phyloP scores from a whole-genome alignment of 352 stramenopile genomes.

The Globisporangium orthogonon region DNA sequence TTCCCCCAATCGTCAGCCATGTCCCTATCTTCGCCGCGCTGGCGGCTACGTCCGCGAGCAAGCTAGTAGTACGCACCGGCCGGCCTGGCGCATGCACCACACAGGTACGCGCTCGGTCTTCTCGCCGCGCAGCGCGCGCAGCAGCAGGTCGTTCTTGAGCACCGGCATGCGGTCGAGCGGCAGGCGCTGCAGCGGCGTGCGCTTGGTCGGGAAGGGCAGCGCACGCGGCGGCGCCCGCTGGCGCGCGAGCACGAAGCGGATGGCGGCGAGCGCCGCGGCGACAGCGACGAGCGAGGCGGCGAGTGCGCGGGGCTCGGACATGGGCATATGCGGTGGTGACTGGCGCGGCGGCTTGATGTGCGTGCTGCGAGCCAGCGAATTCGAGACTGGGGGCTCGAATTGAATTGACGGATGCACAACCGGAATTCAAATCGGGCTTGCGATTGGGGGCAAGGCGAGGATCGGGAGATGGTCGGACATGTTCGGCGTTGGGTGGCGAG shows the following conservation, averaged over 20 bases:
- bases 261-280: conserved; percentile 45
- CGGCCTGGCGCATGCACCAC: conserved; percentile 98
- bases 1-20: too few species aligned
- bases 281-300: conserved; percentile 20
- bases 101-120: conserved; percentile 89
- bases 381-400: not conserved
- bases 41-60: not conserved
- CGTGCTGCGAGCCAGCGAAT: not conserved
- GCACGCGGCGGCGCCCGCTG: conserved; percentile 35
- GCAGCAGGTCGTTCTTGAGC: conserved; percentile 88
- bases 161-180: conserved; percentile 64
- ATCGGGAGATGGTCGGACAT: too few species aligned
- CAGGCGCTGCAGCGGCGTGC: conserved; percentile 67
- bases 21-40: not conserved
- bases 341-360: not conserved
- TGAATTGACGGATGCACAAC: too few species aligned
- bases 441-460: too few species aligned
- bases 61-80: conserved; percentile 63
- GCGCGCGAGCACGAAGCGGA: conserved; percentile 51
- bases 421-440: too few species aligned
- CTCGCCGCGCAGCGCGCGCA: conserved; percentile 83
- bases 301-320: conserved; percentile 10
- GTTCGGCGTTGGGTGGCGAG: too few species aligned
- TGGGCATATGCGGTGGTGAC: not conserved
- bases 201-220: conserved; percentile 52